Conservation (phyloP, 352 stramenopile species). For the Globisporangium parvum region DNA sequence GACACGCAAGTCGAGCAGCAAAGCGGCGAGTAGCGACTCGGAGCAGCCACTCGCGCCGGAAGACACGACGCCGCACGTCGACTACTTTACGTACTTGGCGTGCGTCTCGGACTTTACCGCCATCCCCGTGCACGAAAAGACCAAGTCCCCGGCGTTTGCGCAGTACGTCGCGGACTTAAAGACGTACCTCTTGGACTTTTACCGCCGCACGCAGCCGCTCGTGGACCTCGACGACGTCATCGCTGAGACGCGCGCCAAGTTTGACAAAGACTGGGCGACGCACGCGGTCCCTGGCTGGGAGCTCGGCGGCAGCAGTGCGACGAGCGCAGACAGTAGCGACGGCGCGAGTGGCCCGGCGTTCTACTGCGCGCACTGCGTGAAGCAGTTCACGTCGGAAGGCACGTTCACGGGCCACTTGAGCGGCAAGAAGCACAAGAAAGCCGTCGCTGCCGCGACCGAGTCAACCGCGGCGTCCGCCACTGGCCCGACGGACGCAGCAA, state of each 20-base stretch:
- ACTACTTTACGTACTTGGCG: constrained; percentile 72
- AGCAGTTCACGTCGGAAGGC: constrained; percentile 67
- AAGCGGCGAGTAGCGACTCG: constrained; percentile 1
- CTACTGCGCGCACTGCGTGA: constrained; percentile 63
- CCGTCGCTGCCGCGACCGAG: constrained; percentile 13
- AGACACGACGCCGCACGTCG: constrained; percentile 23
- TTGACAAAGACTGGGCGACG: constrained; percentile 78
- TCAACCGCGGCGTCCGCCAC: not conserved
- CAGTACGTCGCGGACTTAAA: constrained; percentile 72
- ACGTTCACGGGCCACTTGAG: constrained; percentile 69
- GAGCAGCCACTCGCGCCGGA: constrained; percentile 2
- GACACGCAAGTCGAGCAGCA: constrained; percentile 14
- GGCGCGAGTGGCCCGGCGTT: constrained; percentile 11
- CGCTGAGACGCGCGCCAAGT: constrained; percentile 71
- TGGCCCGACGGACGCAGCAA: not conserved
- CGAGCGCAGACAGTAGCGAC: constrained; percentile 6
- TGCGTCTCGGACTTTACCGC: constrained; percentile 62
- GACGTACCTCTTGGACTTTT: constrained; percentile 81
- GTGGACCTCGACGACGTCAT: constrained; percentile 85
- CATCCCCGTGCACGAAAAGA: constrained; percentile 56
- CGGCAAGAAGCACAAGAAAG: constrained; percentile 81
- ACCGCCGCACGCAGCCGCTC: constrained; percentile 83
- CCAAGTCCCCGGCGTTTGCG: constrained; percentile 45
- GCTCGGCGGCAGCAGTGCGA: not conserved
- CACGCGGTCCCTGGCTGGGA: constrained; percentile 56